Percentiles rank a stretch among this genome's conserved stretches.
phyloP scores from a whole-genome alignment of 306 rosid species.

The peach (Prunus persica) region Prunus_persica_NCBIv2 NC_034009.1:32114001-32114500 shows the following conservation, averaged over 20 bases:
- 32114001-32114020: no score
- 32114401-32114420: neutral
- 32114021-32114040: neutral
- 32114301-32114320: neutral
- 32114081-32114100: neutral
- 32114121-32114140: constrained; percentile 26
- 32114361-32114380: neutral
- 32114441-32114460: neutral
- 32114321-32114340: neutral
- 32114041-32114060: neutral
- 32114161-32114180: constrained; percentile 26
- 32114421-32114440: neutral
- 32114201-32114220: constrained; percentile 30
- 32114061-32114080: neutral
- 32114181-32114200: constrained; percentile 35
- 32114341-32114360: neutral
- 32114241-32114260: neutral
- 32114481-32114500: constrained; percentile 21
- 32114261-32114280: no score
- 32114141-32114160: constrained; percentile 31
- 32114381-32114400: constrained; percentile 20
- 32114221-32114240: constrained; percentile 19
- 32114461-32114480: neutral
- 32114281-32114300: neutral
- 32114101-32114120: constrained; percentile 28